Evolutionary conservation across 768 basidiomycete genomes (phyloP), one percentile per base, ranked within the genome.

Genomic region (Pleurotus cornucopiae): DNA sequence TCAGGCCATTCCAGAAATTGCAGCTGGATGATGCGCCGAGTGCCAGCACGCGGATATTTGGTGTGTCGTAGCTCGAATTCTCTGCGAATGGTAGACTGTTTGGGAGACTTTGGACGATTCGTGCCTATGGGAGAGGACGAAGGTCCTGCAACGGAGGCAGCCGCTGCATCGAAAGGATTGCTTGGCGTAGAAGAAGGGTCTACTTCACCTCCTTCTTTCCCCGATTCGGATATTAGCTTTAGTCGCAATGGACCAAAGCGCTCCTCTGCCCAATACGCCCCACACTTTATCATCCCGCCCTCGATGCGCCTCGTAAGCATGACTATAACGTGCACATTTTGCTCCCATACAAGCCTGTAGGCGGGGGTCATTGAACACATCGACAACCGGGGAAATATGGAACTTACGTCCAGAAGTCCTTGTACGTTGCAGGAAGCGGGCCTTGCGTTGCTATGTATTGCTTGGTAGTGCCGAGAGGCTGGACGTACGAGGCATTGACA

Each of bases 1-100:
- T 98, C 96, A 2, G 95, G 93, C 96, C 96, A 98, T 39, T 89
- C 88, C 39, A 95, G 78, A 65, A 94, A 98, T 68, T 98, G 96
- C 51, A 98, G 72, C 64, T 98, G 96, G 0, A 87, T 79, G 13
- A 98, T 77, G 56, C 71, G 78, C n/a, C 92, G 77, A 2, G 86
- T 76, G 2, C 80, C 76, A 11, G 78, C 75, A 14, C 76, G 70
- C 0, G 89, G 87, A 60, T 86, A 82, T 25, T 74, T 76, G 1
- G 71, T 71, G 62, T 94, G 83, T 43, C 78, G 75, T 34, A 98
- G 77, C 49, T 83, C 76, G 64, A 98, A 91, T 7, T 79, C 78
- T 54, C 88, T 77, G 59, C 79, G 81, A 59, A 89, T 78, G 40
- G 63, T 63, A 16, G 54, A 60, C 16, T 61, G 64, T 34, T 60